Evolutionary conservation across 2,329 filamentous ascomycete genomes (phyloP).

Genomic region (Ophiosphaerella narmari): DNA sequence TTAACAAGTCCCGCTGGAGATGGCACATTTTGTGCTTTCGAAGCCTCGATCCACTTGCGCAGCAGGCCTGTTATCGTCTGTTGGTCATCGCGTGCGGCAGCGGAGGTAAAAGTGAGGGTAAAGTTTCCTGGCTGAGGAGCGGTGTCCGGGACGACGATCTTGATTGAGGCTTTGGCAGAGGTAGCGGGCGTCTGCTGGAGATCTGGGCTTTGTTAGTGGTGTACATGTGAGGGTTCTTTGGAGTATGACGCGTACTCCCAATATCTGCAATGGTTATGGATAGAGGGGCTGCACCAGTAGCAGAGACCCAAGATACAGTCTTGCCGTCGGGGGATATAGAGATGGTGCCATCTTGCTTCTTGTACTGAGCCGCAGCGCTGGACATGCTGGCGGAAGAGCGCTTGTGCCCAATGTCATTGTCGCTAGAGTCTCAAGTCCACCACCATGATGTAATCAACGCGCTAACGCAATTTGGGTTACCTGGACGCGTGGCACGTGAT

Average conservation of each 20-base stretch:
- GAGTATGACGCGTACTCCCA: constrained; percentile 66
- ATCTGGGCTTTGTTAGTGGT: constrained; percentile 58
- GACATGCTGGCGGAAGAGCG: constrained; percentile 39
- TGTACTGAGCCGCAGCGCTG: constrained; percentile 64
- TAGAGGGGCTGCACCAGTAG: constrained; percentile 66
- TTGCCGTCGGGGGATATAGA: constrained; percentile 73
- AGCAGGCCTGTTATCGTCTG: constrained; percentile 82
- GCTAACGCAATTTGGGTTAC: constrained; percentile 16
- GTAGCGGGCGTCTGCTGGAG: constrained; percentile 91
- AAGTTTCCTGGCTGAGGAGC: constrained; percentile 69
- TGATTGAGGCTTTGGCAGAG: constrained; percentile 90
- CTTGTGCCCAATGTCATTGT: constrained; percentile 3
- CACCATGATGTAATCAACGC: constrained; percentile 6
- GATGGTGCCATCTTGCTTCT: constrained; percentile 92
- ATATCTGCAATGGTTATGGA: constrained; percentile 76
- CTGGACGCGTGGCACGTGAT: constrained; percentile 20
- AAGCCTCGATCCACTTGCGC: constrained; percentile 73
- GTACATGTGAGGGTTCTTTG: constrained; percentile 1
- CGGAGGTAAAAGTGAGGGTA: constrained; percentile 87
- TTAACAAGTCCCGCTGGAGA: constrained; percentile 37
- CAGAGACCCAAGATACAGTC: constrained; percentile 80
- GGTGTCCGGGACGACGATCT: constrained; percentile 77
- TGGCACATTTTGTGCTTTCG: constrained; percentile 57
- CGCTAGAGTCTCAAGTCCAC: constrained; percentile 11
- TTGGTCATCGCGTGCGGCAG: constrained; percentile 79